These are phyloP conservation scores for Sordariomycetes sp. DNA, from an alignment of 2,329 filamentous ascomycete species.

Conservation along the genomic window DNA sequence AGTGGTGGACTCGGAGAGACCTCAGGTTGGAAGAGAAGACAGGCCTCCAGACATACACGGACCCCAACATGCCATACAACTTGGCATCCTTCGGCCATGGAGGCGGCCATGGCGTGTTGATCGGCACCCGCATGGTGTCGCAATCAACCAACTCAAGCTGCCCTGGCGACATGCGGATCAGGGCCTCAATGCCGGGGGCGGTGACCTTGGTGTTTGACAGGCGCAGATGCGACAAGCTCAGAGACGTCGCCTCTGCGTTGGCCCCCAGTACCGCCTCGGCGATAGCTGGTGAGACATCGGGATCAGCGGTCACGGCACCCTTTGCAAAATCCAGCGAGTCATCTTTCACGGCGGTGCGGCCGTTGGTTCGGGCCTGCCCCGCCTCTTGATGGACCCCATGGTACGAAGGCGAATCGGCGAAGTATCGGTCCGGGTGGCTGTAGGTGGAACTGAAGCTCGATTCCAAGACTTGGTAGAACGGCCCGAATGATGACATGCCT, in stretches of 20 bases:
- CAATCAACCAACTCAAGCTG: constrained; percentile 35
- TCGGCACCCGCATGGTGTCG: constrained; percentile 2
- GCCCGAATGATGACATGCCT: constrained; percentile 21
- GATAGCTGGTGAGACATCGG: constrained; percentile 10
- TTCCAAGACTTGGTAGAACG: constrained; percentile 31
- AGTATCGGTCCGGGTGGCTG: constrained; percentile 30
- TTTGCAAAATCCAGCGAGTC: constrained; percentile 21
- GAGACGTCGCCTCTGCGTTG: background rate
- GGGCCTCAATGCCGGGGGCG: constrained; percentile 22
- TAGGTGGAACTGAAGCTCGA: constrained; percentile 29
- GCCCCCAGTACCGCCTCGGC: constrained; percentile 2
- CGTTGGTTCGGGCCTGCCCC: constrained; percentile 12
- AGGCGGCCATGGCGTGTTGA: constrained; percentile 10
- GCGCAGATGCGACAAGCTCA: constrained; percentile 36
- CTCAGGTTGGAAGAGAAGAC: constrained; percentile 39
- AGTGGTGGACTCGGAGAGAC: constrained; percentile 43
- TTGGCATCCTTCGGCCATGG: constrained; percentile 17
- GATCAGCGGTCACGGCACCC: constrained; percentile 8
- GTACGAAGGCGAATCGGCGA: constrained; percentile 33
- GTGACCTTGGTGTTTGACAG: constrained; percentile 37
- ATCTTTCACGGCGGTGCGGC: constrained; percentile 13
- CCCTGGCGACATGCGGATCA: constrained; percentile 28
- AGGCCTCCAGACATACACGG: constrained; percentile 34
- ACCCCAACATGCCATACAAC: constrained; percentile 29
- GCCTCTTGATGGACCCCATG: constrained; percentile 5